Evolutionary conservation across 1,284 basidiomycete species (phyloP).

Genomic region (Rhodotorula sp.): DNA sequence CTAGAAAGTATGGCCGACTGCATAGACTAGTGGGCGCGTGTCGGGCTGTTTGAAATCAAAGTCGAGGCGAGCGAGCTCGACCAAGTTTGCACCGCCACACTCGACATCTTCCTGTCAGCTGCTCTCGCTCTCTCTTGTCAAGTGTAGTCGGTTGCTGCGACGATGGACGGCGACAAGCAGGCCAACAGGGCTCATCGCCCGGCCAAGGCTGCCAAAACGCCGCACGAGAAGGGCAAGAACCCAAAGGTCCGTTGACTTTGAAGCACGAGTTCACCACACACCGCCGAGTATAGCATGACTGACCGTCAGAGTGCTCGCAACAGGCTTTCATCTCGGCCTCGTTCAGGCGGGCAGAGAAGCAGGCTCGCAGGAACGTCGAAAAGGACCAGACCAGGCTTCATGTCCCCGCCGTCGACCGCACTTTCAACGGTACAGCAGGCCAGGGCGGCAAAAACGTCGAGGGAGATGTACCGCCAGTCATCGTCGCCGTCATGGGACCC

Average conservation of each 20-base stretch:
- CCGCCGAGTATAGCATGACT: neutral
- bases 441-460: slow-evolving; percentile 38
- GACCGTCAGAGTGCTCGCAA: neutral
- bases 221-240: slow-evolving; percentile 66
- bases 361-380: slow-evolving; percentile 87
- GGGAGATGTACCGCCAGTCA: slow-evolving; percentile 85
- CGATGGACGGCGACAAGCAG: slow-evolving; percentile 34
- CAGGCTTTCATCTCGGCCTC: slow-evolving; percentile 87
- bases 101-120: neutral
- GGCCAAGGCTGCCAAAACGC: slow-evolving; percentile 52
- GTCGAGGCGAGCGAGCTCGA: neutral
- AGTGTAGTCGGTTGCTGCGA: neutral
- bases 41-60: too few relatives aligned
- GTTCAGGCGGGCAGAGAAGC: slow-evolving; percentile 78
- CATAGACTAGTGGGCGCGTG: too few relatives aligned
- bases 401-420: slow-evolving; percentile 92
- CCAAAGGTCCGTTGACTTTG: slow-evolving; percentile 69
- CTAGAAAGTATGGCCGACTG: too few relatives aligned
- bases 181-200: slow-evolving; percentile 35
- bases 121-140: neutral
- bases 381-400: slow-evolving; percentile 91
- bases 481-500: slow-evolving; percentile 95
- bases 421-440: slow-evolving; percentile 56
- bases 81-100: neutral
- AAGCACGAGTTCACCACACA: neutral